Evolutionary conservation across 2,329 filamentous ascomycete species (phyloP), one percentile per base, ranked within the genome.

Genomic region (Penicillium griseofulvum): DNA sequence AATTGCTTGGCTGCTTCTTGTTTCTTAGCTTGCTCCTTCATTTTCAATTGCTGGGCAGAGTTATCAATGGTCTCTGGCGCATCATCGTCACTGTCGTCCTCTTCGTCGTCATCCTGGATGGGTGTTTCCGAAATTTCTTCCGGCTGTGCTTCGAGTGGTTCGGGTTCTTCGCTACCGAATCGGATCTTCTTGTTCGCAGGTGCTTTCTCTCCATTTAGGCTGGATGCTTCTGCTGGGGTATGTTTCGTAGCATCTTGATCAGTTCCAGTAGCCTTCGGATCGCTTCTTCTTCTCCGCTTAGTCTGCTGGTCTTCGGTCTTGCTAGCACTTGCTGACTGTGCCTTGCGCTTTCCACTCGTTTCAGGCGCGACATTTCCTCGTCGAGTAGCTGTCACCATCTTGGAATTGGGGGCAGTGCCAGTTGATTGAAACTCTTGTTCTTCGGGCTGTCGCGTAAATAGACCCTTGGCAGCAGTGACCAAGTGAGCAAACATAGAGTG

Each of bases 61-160:
- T 76, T 77, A 41, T 75, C 69, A 37, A 77, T 64, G 12, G 70
- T 64, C 57, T 77, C 74, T 10, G 74, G 74, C n/a, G 74, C 74
- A 52, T 76, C 74, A 43, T 74, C 72, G 48, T 72, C 70, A 44
- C 67, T 69, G 24, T 66, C 67, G n/a, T 67, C 65, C 38, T 69
- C 65, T 3, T 70, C 65, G 6, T 68, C 67, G 3, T 66, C 60
- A 17, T 62, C 59, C 31, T 63, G 44, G 5, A 57, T 54, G 38
- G 62, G 53, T 29, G 57, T 56, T 46, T 68, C 56, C 22, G 58
- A 52, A 4, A 57, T 54, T 36, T 64, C 57, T 44, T 70, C 65
- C 2, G 46, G 49, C 38, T 57, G 54, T 42, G 55, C 55, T 38
- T 62, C 54, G 22, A 63, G 55, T 1, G 63, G 66, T 24, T 65